A percentile compares a stretch with the other conserved stretches of the same genome.
phyloP scores from a whole-genome alignment of 129 eudicot species.

The Flaveria robusta region DNA sequence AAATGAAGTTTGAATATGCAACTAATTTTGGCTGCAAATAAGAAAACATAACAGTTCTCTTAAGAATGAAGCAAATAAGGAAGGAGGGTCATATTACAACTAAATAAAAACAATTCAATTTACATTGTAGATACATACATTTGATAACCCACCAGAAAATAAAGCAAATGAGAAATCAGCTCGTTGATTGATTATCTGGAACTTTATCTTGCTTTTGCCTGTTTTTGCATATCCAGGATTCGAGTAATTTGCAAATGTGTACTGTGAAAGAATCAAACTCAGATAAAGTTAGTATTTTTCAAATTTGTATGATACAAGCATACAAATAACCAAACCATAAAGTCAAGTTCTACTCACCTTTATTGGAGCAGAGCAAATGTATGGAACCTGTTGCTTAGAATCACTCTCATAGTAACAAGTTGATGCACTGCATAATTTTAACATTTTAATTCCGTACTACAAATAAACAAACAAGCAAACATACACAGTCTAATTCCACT shows the following conservation, averaged over 20 bases:
- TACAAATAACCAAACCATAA: background rate
- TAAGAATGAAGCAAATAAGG: background rate
- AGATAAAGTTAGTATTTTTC: background rate
- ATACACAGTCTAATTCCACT: too few relatives aligned
- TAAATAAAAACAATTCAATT: too few relatives aligned
- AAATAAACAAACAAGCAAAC: too few relatives aligned
- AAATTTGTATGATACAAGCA: background rate
- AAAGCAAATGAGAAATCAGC: conserved; percentile 77
- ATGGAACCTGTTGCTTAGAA: conserved; percentile 50
- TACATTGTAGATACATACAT: conserved; percentile 40
- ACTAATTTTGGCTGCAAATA: conserved; percentile 75
- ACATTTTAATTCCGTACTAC: conserved; percentile 6
- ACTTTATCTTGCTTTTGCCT: conserved; percentile 58
- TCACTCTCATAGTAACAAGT: conserved; percentile 44
- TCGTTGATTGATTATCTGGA: conserved; percentile 76
- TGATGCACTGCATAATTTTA: conserved; percentile 52
- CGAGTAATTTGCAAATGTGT: conserved; percentile 63
- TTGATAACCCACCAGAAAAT: conserved; percentile 72
- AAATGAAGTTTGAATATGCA: conserved; percentile 63
- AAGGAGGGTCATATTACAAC: background rate
- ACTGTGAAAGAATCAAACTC: conserved; percentile 46
- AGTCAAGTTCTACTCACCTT: conserved; percentile 47
- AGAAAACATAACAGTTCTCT: conserved; percentile 3
- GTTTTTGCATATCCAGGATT: conserved; percentile 49
- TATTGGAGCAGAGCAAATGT: conserved; percentile 77